Conservation (phyloP, 2,329 filamentous ascomycete genomes). For the Cercospora sp. region DNA sequence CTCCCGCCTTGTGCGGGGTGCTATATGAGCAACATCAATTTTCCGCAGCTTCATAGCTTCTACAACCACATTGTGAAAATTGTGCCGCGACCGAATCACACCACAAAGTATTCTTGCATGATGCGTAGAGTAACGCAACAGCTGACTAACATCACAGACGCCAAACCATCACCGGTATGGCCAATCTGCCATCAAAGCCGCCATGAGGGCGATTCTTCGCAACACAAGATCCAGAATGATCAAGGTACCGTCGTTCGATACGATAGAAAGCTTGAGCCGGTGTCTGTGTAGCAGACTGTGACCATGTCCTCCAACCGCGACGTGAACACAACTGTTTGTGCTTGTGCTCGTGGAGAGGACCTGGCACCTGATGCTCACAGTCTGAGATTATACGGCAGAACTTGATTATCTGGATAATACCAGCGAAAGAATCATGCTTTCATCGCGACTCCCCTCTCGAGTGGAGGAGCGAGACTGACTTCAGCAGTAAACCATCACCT, state of each 20-base stretch:
- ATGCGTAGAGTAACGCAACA: background rate
- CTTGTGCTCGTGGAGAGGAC: conserved; percentile 23
- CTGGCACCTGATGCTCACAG: conserved; percentile 38
- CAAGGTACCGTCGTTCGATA: conserved; percentile 27
- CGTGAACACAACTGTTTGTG: background rate
- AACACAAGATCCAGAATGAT: conserved; percentile 21
- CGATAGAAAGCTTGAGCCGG: conserved; percentile 29
- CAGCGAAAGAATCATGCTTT: conserved; percentile 97
- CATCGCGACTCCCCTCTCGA: conserved; percentile 45
- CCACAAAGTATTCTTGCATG: background rate
- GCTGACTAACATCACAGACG: conserved; percentile 11
- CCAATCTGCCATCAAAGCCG: conserved; percentile 12
- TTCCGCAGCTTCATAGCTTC: background rate
- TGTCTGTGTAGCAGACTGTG: conserved; percentile 18
- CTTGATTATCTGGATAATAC: conserved; percentile 98
- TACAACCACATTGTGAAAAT: background rate
- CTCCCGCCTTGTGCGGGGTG: background rate
- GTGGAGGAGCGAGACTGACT: conserved; percentile 39
- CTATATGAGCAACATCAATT: background rate
- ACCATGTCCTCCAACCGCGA: conserved; percentile 23
- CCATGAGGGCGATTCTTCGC: conserved; percentile 24
- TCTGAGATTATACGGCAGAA: conserved; percentile 93
- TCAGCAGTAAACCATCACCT: conserved; percentile 40
- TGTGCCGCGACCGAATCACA: background rate
- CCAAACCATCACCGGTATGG: conserved; percentile 17